Evolutionary conservation across 352 stramenopile genomes (phyloP).

Genomic region (Pythium phragmitis): DNA sequence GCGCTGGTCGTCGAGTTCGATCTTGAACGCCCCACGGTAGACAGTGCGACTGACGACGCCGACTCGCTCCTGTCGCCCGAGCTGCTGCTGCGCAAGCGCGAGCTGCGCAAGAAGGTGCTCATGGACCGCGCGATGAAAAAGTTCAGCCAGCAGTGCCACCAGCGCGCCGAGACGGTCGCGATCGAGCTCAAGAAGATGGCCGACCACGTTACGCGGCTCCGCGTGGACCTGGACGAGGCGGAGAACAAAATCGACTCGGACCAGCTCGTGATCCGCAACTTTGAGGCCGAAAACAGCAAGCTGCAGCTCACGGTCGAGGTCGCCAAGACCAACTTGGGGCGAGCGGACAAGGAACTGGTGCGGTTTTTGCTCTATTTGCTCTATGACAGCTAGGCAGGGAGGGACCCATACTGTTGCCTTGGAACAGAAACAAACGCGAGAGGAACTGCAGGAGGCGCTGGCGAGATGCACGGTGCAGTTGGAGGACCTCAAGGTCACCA

Average conservation of each 20-base stretch:
- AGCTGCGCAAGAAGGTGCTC: slow-evolving; percentile 65
- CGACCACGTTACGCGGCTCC: slow-evolving; percentile 40
- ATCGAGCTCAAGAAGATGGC: slow-evolving; percentile 58
- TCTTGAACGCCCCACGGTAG: slow-evolving; percentile 33
- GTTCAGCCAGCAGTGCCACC: slow-evolving; percentile 61
- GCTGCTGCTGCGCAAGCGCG: slow-evolving; percentile 66
- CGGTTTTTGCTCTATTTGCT: not conserved
- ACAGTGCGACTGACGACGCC: slow-evolving; percentile 23
- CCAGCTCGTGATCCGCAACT: slow-evolving; percentile 51
- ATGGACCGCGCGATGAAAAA: slow-evolving; percentile 77
- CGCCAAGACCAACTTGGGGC: slow-evolving; percentile 46
- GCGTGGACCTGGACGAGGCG: slow-evolving; percentile 57
- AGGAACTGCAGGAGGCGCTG: slow-evolving; percentile 48
- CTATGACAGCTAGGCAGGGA: not conserved
- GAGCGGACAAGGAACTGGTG: slow-evolving; percentile 53
- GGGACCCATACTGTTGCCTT: not conserved
- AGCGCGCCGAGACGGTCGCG: slow-evolving; percentile 52
- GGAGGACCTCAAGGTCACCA: slow-evolving; percentile 36
- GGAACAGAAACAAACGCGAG: slow-evolving; percentile 46
- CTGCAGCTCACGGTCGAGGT: slow-evolving; percentile 64
- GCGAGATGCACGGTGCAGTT: slow-evolving; percentile 32
- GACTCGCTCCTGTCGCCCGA: slow-evolving; percentile 50
- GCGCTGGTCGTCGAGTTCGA: slow-evolving; percentile 51
- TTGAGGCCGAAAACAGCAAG: slow-evolving; percentile 68
- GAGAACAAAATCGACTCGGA: slow-evolving; percentile 77